These are phyloP conservation scores for Starmerella vitae DNA, from an alignment of 805 yeast species.

Conservation along the genomic window DNA sequence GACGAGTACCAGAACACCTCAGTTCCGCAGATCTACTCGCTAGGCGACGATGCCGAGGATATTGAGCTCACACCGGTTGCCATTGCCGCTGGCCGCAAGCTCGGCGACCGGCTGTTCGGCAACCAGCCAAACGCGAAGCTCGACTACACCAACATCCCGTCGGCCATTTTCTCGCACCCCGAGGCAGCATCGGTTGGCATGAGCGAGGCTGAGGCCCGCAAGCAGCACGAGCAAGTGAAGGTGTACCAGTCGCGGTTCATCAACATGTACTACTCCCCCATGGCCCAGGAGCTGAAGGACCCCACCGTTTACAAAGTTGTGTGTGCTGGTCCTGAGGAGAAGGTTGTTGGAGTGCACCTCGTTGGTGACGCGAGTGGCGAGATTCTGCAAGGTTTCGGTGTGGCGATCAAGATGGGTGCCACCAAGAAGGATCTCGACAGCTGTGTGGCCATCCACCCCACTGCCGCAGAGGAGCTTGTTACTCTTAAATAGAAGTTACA, in stretches of 20 bases:
- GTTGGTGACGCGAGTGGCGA: constrained; percentile 88
- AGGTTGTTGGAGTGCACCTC: constrained; percentile 87
- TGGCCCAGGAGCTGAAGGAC: constrained; percentile 50
- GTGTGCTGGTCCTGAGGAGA: constrained; percentile 67
- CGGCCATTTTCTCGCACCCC: constrained; percentile 96
- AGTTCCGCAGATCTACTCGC: constrained; percentile 56
- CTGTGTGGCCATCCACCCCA: constrained; percentile 97
- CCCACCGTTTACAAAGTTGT: constrained; percentile 81
- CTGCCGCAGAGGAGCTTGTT: constrained; percentile 94
- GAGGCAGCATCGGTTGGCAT: constrained; percentile 93
- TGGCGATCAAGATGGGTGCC: constrained; percentile 97
- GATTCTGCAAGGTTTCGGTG: constrained; percentile 96
- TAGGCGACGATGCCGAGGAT: constrained; percentile 90
- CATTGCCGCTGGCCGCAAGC: constrained; percentile 92
- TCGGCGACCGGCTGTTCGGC: constrained; percentile 85
- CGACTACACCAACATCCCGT: constrained; percentile 77
- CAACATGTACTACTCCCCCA: constrained; percentile 86
- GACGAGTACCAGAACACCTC: constrained; percentile 83
- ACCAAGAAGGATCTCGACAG: constrained; percentile 90
- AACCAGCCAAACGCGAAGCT: constrained; percentile 54
- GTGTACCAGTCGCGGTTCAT: constrained; percentile 71
- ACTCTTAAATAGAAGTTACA: constrained; percentile 54
- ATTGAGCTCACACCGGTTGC: constrained; percentile 97
- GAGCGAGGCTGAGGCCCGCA: constrained; percentile 62
- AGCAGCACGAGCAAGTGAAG: constrained; percentile 63